phyloP scores from a whole-genome alignment of 306 rosid genomes.

The Cucumis sativus region Cucumber_9930_V3 NC_026657.2:398501-399000 shows the following conservation, averaged over 20 bases:
- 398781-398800: slow-evolving; percentile 22
- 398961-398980: too few relatives aligned
- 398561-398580: slow-evolving; percentile 31
- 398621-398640: slow-evolving; percentile 7
- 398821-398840: slow-evolving; percentile 22
- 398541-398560: slow-evolving; percentile 14
- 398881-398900: not conserved
- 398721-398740: slow-evolving; percentile 91
- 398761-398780: slow-evolving; percentile 50
- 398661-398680: slow-evolving; percentile 14
- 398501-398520: not conserved
- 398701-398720: slow-evolving; percentile 35
- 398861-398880: not conserved
- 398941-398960: too few relatives aligned
- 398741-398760: slow-evolving; percentile 90
- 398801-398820: slow-evolving; percentile 24
- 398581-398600: slow-evolving; percentile 66
- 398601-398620: slow-evolving; percentile 86
- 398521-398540: not conserved
- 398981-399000: too few relatives aligned
- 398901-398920: too few relatives aligned
- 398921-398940: too few relatives aligned
- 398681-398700: slow-evolving; percentile 4
- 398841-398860: not conserved
- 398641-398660: slow-evolving; percentile 15